A percentile compares a stretch with the other conserved stretches of the same genome.
phyloP scores from a whole-genome alignment of 2,329 filamentous ascomycete genomes.

The Fusarium fujikuroi region DNA sequence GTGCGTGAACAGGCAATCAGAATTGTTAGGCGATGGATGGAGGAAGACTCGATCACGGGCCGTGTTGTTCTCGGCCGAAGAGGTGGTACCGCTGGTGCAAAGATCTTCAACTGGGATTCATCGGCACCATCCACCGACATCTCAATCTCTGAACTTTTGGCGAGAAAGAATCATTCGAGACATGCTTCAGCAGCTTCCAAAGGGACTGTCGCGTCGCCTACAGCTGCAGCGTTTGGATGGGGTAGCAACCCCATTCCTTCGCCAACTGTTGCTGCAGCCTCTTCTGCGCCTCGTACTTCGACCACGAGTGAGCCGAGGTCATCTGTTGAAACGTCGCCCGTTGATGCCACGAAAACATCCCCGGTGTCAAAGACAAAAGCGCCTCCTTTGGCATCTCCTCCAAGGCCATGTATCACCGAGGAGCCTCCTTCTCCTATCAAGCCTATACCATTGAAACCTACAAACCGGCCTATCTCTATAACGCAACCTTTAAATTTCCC shows the following conservation, averaged over 20 bases:
- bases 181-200: slow-evolving; percentile 41
- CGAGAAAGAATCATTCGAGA: slow-evolving; percentile 43
- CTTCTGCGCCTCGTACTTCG: slow-evolving; percentile 20
- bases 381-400: background rate
- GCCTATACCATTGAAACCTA: slow-evolving; percentile 27
- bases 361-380: background rate
- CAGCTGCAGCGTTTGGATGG: slow-evolving; percentile 48
- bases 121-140: slow-evolving; percentile 62
- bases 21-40: slow-evolving; percentile 73
- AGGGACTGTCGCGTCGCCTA: slow-evolving; percentile 41
- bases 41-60: slow-evolving; percentile 69
- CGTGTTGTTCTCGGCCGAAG: slow-evolving; percentile 55
- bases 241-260: slow-evolving; percentile 33
- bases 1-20: slow-evolving; percentile 65
- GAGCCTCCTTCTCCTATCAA: slow-evolving; percentile 31
- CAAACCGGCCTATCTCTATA: slow-evolving; percentile 32
- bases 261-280: slow-evolving; percentile 27
- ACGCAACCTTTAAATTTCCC: slow-evolving; percentile 31
- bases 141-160: slow-evolving; percentile 54
- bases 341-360: slow-evolving; percentile 19
- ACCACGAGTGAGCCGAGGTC: slow-evolving; percentile 20
- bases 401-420: slow-evolving; percentile 14
- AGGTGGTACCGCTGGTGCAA: slow-evolving; percentile 54
- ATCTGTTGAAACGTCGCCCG: slow-evolving; percentile 5
- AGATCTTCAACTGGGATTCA: slow-evolving; percentile 71